Evolutionary conservation across 176 grass and related monocot genomes (phyloP).

Genomic region (Saccharum spontaneum): DNA sequence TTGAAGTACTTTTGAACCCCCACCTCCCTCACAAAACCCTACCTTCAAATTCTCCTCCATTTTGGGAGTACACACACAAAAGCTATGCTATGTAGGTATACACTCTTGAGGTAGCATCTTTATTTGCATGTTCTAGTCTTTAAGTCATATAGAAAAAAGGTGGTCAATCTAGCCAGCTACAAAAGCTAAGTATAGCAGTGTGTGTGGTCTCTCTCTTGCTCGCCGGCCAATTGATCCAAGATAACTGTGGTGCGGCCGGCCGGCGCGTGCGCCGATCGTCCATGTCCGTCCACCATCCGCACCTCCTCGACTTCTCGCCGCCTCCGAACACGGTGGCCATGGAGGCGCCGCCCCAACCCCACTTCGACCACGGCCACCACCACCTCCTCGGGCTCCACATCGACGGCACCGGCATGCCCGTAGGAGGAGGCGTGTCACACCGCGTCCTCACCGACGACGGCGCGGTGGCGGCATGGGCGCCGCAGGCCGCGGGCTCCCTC

Average conservation of each 20-base stretch:
- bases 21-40: not conserved
- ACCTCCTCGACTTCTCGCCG: slow-evolving; percentile 43
- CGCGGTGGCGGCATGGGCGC: not conserved
- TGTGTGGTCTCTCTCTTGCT: not conserved
- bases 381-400: not conserved
- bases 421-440: not conserved
- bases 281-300: slow-evolving; percentile 38
- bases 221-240: not conserved
- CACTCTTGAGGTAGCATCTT: not conserved
- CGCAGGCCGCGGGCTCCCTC: not conserved
- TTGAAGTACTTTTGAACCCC: not conserved
- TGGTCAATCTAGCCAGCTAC: not conserved
- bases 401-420: not conserved
- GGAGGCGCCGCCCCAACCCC: not conserved
- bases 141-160: not conserved
- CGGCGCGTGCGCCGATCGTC: not conserved
- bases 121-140: not conserved
- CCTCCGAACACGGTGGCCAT: slow-evolving; percentile 10
- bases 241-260: not conserved
- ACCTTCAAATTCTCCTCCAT: not conserved
- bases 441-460: not conserved
- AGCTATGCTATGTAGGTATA: not conserved
- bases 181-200: not conserved
- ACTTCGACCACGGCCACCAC: slow-evolving; percentile 18
- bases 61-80: not conserved